Percentiles rank a stretch among this genome's conserved stretches.
Conservation (phyloP, 345 rosid species). For the Rhodamnia rubescens region DNA sequence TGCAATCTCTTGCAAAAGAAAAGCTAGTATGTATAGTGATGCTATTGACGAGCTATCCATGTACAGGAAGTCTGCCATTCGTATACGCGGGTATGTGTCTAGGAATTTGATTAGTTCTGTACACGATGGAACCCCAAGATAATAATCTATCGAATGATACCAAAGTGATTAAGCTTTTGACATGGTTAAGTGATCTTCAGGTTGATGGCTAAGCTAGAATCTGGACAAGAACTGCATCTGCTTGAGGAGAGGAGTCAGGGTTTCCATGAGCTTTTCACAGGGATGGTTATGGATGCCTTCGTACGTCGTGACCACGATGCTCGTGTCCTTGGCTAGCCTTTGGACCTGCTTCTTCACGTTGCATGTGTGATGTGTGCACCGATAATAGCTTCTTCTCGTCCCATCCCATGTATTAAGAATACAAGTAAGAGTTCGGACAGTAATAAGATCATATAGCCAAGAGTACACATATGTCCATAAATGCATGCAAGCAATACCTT, state of each 20-base stretch:
- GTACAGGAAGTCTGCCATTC: background rate
- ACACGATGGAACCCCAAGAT: background rate
- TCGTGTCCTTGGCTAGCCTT: constrained; percentile 64
- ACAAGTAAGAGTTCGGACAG: background rate
- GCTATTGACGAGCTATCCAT: background rate
- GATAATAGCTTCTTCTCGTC: constrained; percentile 61
- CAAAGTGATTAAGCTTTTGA: background rate
- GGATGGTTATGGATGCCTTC: constrained; percentile 88
- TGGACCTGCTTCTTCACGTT: constrained; percentile 93
- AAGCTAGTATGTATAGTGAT: background rate
- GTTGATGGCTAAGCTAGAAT: constrained; percentile 11
- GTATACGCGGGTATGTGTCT: background rate
- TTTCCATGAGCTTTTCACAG: constrained; percentile 86
- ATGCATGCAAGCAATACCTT: background rate
- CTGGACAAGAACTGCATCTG: constrained; percentile 81
- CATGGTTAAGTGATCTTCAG: background rate
- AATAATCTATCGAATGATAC: background rate
- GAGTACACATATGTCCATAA: background rate
- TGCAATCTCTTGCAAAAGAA: background rate
- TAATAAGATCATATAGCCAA: background rate
- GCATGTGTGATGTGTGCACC: constrained; percentile 94
- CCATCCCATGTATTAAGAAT: background rate
- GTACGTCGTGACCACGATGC: constrained; percentile 74
- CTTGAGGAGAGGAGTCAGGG: constrained; percentile 77
- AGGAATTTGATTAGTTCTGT: background rate